These are phyloP conservation scores for Mycena galopus DNA, from an alignment of 768 basidiomycete species.

Conservation along the genomic window DNA sequence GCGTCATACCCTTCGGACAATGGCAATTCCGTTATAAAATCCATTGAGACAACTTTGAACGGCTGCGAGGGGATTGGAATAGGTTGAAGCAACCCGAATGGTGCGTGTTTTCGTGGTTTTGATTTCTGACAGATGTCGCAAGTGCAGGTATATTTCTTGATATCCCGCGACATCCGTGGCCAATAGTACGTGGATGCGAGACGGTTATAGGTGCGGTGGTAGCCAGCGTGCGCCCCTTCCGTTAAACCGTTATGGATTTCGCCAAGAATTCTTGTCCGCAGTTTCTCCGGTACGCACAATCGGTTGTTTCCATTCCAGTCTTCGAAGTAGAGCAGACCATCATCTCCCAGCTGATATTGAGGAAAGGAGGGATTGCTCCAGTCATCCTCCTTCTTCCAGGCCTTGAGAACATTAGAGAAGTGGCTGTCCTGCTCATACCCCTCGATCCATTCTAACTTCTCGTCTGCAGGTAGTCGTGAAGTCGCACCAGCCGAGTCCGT, in stretches of 20 bases:
- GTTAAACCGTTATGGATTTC: background rate
- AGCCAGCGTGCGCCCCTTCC: background rate
- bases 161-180: background rate
- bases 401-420: background rate
- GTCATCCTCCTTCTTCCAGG: background rate
- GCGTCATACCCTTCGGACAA: background rate
- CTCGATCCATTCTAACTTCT: background rate
- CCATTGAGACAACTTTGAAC: background rate
- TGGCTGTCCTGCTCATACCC: background rate
- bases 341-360: slow-evolving; percentile 20
- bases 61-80: background rate
- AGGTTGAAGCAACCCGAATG: background rate
- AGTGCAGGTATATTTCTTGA: background rate
- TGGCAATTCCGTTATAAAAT: background rate
- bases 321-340: slow-evolving; percentile 39
- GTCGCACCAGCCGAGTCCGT: too few relatives aligned
- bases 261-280: background rate
- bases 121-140: background rate
- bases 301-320: slow-evolving; percentile 37
- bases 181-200: background rate
- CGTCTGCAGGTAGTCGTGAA: background rate
- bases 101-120: background rate
- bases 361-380: slow-evolving; percentile 2
- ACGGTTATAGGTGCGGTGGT: background rate
- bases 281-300: slow-evolving; percentile 44